Evolutionary conservation across 2,329 filamentous ascomycete genomes (phyloP).

Genomic region (Pseudophaeomoniella oleicola): DNA sequence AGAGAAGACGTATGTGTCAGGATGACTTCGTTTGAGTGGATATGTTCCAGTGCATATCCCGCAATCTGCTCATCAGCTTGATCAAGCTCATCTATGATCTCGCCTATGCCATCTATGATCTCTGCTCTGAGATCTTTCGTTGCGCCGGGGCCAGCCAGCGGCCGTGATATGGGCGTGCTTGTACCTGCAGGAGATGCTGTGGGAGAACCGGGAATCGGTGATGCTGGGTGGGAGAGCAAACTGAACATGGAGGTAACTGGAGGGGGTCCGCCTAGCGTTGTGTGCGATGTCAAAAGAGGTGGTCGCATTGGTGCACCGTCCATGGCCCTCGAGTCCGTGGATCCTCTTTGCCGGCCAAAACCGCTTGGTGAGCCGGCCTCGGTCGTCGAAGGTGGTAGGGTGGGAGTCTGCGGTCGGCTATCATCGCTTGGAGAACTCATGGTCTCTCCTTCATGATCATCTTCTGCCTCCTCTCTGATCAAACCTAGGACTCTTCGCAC

Average conservation of each 20-base stretch:
- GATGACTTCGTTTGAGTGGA: constrained; percentile 84
- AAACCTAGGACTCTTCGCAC: constrained; percentile 78
- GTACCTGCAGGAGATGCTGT: constrained; percentile 17
- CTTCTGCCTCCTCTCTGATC: constrained; percentile 79
- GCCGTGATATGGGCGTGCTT: constrained; percentile 17
- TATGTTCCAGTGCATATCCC: constrained; percentile 74
- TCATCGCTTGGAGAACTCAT: constrained; percentile 42
- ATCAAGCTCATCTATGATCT: constrained; percentile 89
- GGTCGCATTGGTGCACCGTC: constrained; percentile 32
- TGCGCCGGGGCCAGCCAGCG: constrained; percentile 34
- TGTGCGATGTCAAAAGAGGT: constrained; percentile 46
- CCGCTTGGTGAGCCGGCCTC: constrained; percentile 1
- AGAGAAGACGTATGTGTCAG: constrained; percentile 75
- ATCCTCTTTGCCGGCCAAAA: constrained; percentile 4
- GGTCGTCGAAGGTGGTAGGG: constrained; percentile 1
- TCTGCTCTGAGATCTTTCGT: constrained; percentile 55
- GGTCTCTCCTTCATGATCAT: constrained; percentile 51
- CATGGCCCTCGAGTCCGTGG: constrained; percentile 2
- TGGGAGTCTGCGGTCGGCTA: constrained; percentile 28
- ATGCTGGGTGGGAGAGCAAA: constrained; percentile 56
- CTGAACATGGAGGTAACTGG: constrained; percentile 68
- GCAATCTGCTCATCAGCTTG: constrained; percentile 91
- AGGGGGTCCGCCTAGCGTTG: constrained; percentile 42
- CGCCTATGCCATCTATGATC: constrained; percentile 83
- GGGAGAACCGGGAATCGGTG: constrained; percentile 22